Conservation (phyloP, 106 monocot species). For the Narthecium ossifragum region DNA sequence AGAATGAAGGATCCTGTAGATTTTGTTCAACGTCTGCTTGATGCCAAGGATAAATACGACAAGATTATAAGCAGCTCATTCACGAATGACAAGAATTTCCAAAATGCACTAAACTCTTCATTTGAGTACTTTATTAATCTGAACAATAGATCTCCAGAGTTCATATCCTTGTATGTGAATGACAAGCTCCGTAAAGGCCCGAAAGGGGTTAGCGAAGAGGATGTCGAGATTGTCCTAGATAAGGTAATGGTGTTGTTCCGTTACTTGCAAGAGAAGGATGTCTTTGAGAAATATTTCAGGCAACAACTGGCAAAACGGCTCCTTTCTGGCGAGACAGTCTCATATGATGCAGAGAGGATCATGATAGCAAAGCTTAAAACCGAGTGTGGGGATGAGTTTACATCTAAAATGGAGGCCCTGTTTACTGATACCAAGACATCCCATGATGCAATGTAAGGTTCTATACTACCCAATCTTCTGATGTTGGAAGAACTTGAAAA, state of each 20-base stretch:
- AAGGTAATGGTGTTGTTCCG: constrained; percentile 95
- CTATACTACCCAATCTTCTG: constrained; percentile 36
- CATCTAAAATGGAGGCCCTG: constrained; percentile 79
- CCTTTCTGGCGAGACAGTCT: constrained; percentile 61
- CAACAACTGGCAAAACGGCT: constrained; percentile 79
- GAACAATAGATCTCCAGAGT: constrained; percentile 88
- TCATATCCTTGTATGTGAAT: constrained; percentile 85
- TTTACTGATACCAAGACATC: constrained; percentile 80
- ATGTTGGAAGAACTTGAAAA: constrained; percentile 49
- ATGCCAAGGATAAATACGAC: constrained; percentile 86
- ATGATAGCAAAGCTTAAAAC: constrained; percentile 89
- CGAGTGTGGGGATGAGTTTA: constrained; percentile 86
- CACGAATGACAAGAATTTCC: constrained; percentile 89
- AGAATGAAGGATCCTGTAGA: constrained; percentile 87
- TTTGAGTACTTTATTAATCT: constrained; percentile 95
- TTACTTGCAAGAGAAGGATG: constrained; percentile 81
- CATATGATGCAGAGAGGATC: constrained; percentile 75
- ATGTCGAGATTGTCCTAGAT: constrained; percentile 59
- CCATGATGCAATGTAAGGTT: constrained; percentile 67
- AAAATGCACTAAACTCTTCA: constrained; percentile 89
- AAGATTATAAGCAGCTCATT: constrained; percentile 77
- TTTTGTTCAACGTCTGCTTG: constrained; percentile 82
- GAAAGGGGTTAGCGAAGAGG: constrained; percentile 68
- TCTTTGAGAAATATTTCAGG: constrained; percentile 81
- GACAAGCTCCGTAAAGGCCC: constrained; percentile 87